A percentile compares a stretch with the other conserved stretches of the same genome.
Conservation (phyloP, 2,329 filamentous ascomycete genomes). For the Neofusicoccum sp. region DNA sequence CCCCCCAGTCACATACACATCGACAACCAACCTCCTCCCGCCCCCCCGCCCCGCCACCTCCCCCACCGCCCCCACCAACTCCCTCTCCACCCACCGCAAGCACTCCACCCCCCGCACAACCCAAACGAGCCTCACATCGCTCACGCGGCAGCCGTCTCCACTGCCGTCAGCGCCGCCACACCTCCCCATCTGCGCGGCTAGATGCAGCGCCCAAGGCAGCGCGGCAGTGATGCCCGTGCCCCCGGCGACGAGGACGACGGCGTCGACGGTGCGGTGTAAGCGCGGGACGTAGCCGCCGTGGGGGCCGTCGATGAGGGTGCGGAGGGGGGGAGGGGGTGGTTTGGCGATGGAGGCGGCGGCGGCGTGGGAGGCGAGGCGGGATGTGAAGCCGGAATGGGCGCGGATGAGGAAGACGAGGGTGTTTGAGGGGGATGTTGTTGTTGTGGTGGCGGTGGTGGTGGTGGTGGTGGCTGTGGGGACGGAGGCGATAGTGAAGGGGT, state of each 20-base stretch:
- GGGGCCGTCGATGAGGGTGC: conserved; percentile 29
- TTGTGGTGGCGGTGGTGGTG: no score
- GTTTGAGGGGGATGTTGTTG: not conserved
- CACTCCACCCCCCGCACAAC: conserved; percentile 19
- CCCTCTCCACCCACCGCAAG: conserved; percentile 19
- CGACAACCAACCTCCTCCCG: conserved; percentile 16
- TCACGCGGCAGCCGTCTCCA: not conserved
- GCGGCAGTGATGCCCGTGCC: conserved; percentile 22
- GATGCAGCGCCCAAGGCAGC: conserved; percentile 21
- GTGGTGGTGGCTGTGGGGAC: conserved; percentile 2
- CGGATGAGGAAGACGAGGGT: conserved; percentile 27
- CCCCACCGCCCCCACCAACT: conserved; percentile 14
- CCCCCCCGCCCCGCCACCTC: not conserved
- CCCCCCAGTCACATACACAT: conserved; percentile 20
- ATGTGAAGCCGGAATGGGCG: conserved; percentile 28
- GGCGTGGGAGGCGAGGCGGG: conserved; percentile 13
- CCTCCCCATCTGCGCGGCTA: conserved; percentile 15
- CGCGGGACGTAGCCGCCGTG: conserved; percentile 26
- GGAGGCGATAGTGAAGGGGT: conserved; percentile 34
- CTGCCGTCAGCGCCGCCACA: not conserved
- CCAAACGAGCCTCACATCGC: conserved; percentile 21
- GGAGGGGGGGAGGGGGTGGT: not conserved
- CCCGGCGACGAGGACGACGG: conserved; percentile 21
- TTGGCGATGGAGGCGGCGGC: not conserved
- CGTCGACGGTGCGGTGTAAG: conserved; percentile 21